phyloP scores from a whole-genome alignment of 306 rosid genomes.

The Prosopis cineraria region DNA sequence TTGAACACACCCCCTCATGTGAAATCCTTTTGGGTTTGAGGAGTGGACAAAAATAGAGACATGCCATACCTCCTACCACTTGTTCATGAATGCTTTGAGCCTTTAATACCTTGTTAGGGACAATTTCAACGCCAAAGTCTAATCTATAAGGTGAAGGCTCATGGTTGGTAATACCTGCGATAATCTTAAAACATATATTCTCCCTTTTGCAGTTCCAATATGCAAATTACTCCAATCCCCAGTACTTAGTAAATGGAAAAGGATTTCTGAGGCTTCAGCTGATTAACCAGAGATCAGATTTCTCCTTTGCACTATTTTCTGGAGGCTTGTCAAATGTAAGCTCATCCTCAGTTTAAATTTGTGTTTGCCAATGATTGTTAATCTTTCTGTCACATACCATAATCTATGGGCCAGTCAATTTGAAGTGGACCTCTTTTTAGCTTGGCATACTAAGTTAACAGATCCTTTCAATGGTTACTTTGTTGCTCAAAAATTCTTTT shows the following conservation, averaged over 20 bases:
- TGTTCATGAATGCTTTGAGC: neutral
- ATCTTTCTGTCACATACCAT: neutral
- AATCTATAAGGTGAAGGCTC: neutral
- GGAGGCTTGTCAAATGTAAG: constrained; percentile 76
- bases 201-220: constrained; percentile 66
- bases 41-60: neutral
- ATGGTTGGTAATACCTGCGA: neutral
- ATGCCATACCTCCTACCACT: neutral
- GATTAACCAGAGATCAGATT: constrained; percentile 90
- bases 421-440: neutral
- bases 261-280: constrained; percentile 68
- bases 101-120: neutral
- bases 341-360: constrained; percentile 6
- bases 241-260: constrained; percentile 56
- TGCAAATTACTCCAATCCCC: constrained; percentile 69
- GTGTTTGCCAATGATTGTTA: neutral
- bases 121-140: neutral
- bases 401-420: neutral
- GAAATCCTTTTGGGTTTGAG: neutral
- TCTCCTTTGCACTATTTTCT: constrained; percentile 82
- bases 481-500: neutral
- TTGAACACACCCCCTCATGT: neutral
- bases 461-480: neutral
- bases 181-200: neutral
- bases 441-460: neutral